Conservation (phyloP, 148 eudicot species). For the Rhododendron ovatum region DNA sequence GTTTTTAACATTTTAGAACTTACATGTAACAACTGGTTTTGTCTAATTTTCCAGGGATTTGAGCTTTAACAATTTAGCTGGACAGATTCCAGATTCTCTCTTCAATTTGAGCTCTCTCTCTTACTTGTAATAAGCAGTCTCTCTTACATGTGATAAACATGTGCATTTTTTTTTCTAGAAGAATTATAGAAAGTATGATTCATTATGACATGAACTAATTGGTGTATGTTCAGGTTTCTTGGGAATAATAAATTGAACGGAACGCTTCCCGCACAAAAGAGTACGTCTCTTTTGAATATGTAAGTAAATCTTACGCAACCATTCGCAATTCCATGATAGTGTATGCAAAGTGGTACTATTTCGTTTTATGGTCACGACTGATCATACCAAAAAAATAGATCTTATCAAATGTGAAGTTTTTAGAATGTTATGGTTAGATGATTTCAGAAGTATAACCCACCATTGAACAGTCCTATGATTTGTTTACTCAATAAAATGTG, state of each 20-base stretch:
- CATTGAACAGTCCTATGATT: not conserved
- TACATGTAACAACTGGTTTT: not conserved
- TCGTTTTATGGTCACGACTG: not conserved
- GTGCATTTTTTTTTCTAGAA: not conserved
- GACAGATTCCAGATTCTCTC: slow-evolving; percentile 58
- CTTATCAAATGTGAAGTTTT: not conserved
- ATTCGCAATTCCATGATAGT: not conserved
- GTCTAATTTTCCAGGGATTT: slow-evolving; percentile 57
- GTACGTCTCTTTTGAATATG: not conserved
- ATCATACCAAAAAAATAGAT: not conserved
- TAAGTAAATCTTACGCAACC: not conserved
- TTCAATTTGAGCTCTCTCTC: slow-evolving; percentile 52
- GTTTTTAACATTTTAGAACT: not conserved
- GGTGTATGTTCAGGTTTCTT: not conserved
- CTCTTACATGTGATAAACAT: not conserved
- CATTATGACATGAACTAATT: not conserved
- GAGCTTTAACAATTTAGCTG: slow-evolving; percentile 81
- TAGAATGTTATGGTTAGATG: not conserved
- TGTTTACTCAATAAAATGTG: not conserved
- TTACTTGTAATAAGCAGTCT: slow-evolving; percentile 45
- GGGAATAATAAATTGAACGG: not conserved
- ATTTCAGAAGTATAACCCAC: not conserved
- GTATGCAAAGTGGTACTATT: not conserved
- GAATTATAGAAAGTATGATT: not conserved
- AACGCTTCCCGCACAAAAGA: not conserved